Evolutionary conservation across 139 green algal species (phyloP).

Genomic region (Ulvella scutata): DNA sequence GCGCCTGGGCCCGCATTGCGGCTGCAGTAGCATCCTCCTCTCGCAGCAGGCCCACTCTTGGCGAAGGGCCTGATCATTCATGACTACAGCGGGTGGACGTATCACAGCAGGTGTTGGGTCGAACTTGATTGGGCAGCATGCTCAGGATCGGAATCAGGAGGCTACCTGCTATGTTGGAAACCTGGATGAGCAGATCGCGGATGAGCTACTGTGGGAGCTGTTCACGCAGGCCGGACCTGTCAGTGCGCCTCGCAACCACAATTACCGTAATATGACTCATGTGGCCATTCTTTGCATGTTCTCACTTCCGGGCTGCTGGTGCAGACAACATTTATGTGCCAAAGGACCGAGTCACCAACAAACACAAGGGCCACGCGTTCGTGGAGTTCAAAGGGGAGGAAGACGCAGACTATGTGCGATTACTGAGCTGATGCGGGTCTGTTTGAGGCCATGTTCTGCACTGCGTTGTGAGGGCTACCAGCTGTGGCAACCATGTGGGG

Average conservation of each 20-base stretch:
- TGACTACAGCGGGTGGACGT: constrained; percentile 48
- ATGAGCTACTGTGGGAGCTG: constrained; percentile 96
- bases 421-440: background rate
- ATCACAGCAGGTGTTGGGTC: constrained; percentile 77
- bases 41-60: too few relatives aligned
- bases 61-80: too few relatives aligned
- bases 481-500: background rate
- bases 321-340: constrained; percentile 95
- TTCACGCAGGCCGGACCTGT: constrained; percentile 92
- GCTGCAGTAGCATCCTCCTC: too few relatives aligned
- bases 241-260: constrained; percentile 27
- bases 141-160: constrained; percentile 82
- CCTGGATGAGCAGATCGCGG: constrained; percentile 75
- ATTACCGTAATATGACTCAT: background rate
- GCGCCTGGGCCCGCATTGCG: too few relatives aligned
- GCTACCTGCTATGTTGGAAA: constrained; percentile 93
- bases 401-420: constrained; percentile 81
- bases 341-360: constrained; percentile 89
- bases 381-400: constrained; percentile 89
- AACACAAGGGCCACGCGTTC: constrained; percentile 97
- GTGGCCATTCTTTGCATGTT: background rate
- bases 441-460: too few relatives aligned
- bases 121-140: constrained; percentile 86
- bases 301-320: background rate
- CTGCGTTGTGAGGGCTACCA: background rate